These are phyloP conservation scores for Trichopus zeylanicus DNA, from an alignment of 116 monocot species.

Conservation along the genomic window DNA sequence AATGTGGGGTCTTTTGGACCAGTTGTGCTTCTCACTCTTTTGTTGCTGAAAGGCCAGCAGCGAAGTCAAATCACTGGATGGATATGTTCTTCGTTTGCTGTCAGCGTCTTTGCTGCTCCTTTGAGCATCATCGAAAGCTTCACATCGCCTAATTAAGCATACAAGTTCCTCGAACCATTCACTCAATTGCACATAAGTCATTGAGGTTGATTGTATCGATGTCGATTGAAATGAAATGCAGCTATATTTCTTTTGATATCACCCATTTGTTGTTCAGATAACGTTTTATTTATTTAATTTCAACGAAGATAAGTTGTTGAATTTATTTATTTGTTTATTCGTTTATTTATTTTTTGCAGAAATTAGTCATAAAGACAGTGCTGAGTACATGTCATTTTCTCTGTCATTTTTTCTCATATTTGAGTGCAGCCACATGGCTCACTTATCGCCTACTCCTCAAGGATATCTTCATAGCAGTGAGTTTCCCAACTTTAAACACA, in stretches of 20 bases:
- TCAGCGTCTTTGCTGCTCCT: conserved; percentile 46
- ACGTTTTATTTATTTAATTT: no score
- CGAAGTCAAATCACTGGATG: conserved; percentile 30
- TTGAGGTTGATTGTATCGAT: no score
- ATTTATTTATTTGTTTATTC: no score
- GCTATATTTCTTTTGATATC: no score
- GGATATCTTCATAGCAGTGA: conserved; percentile 16
- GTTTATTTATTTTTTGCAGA: conserved; percentile 7
- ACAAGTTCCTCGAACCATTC: no score
- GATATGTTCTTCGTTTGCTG: conserved; percentile 29
- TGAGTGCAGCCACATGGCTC: conserved; percentile 20
- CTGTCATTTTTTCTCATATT: conserved; percentile 20
- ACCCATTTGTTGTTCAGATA: no score
- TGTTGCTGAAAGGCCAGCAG: conserved; percentile 13
- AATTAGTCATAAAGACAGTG: conserved; percentile 19
- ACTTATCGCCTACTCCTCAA: conserved; percentile 11
- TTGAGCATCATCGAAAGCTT: conserved; percentile 44
- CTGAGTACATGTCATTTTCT: conserved; percentile 16
- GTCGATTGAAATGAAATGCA: no score
- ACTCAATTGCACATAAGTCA: no score
- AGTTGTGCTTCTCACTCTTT: conserved; percentile 24
- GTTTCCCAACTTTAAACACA: no score
- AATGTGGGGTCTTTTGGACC: conserved; percentile 34
- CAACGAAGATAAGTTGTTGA: no score
- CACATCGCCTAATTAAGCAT: no score